Conservation (phyloP, 192 early-diverging fungal species). For the Umbelopsis isabellina region DNA sequence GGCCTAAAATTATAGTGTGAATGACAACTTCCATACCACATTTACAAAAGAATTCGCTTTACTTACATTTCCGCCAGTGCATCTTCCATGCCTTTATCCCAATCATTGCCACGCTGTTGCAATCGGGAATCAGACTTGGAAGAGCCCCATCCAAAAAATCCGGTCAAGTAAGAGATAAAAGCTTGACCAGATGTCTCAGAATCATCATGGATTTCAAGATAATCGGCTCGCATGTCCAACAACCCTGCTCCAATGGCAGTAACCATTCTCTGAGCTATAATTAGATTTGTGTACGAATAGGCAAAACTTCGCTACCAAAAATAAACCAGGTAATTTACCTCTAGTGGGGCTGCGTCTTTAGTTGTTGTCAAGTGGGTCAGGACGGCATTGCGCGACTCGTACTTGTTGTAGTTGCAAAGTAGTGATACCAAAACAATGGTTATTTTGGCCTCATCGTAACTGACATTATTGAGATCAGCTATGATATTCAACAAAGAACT, state of each 20-base stretch:
- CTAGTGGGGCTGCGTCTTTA: constrained; percentile 38
- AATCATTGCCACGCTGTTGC: constrained; percentile 26
- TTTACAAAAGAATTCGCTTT: neutral
- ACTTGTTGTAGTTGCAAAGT: constrained; percentile 63
- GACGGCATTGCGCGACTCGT: constrained; percentile 55
- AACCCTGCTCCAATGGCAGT: constrained; percentile 13
- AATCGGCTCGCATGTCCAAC: constrained; percentile 4
- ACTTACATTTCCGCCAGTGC: constrained; percentile 44
- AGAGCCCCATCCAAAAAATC: constrained; percentile 39
- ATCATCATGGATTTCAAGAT: constrained; percentile 40
- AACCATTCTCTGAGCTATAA: neutral
- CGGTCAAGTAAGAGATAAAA: constrained; percentile 46
- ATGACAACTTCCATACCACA: neutral
- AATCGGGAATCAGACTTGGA: neutral
- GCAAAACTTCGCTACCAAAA: neutral
- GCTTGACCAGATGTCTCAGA: constrained; percentile 31
- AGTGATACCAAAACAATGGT: constrained; percentile 49
- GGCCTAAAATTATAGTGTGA: constrained; percentile 40
- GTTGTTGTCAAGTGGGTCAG: constrained; percentile 37
- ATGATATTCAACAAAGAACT: constrained; percentile 50
- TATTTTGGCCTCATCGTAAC: constrained; percentile 39
- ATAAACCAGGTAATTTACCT: constrained; percentile 31
- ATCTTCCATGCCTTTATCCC: constrained; percentile 37
- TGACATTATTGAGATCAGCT: constrained; percentile 36
- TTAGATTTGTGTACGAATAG: neutral